Evolutionary conservation across 345 rosid species (phyloP).

Genomic region (Bruguiera parviflora): DNA sequence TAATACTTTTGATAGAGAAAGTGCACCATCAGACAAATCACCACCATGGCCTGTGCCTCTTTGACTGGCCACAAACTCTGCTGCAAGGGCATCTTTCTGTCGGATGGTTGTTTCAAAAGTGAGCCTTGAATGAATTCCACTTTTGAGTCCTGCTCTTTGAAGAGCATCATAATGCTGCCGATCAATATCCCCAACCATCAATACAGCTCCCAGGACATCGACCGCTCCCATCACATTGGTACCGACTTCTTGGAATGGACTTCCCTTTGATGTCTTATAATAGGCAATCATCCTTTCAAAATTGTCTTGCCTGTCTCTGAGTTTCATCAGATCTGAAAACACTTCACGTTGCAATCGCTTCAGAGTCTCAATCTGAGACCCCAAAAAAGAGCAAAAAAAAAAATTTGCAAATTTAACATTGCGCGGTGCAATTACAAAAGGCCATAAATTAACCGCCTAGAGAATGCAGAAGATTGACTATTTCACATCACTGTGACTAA

Average conservation of each 20-base stretch:
- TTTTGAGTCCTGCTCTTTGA: constrained; percentile 50
- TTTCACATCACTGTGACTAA: too few relatives aligned
- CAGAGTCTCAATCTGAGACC: constrained; percentile 77
- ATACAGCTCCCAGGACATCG: constrained; percentile 60
- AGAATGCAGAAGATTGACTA: too few relatives aligned
- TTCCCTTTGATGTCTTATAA: constrained; percentile 44
- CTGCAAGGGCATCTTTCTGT: constrained; percentile 52
- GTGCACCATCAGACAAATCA: constrained; percentile 39
- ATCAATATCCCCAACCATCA: constrained; percentile 48
- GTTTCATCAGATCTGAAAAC: constrained; percentile 80
- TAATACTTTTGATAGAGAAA: constrained; percentile 62
- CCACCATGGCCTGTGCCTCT: constrained; percentile 26
- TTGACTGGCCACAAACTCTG: constrained; percentile 58
- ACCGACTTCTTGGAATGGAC: constrained; percentile 61
- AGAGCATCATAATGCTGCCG: constrained; percentile 42
- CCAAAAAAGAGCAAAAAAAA: constrained; percentile 7
- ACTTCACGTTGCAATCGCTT: constrained; percentile 88
- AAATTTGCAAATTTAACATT: neutral
- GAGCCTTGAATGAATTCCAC: constrained; percentile 63
- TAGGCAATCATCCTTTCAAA: constrained; percentile 61
- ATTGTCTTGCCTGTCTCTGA: constrained; percentile 86
- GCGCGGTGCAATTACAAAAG: too few relatives aligned
- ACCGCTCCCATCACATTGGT: constrained; percentile 71
- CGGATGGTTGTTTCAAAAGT: constrained; percentile 57
- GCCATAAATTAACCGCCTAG: too few relatives aligned